Percentiles rank a stretch among this genome's conserved stretches.
These are phyloP conservation scores for Pythium oligandrum DNA, from an alignment of 352 stramenopile genomes.

Conservation along the genomic window DNA sequence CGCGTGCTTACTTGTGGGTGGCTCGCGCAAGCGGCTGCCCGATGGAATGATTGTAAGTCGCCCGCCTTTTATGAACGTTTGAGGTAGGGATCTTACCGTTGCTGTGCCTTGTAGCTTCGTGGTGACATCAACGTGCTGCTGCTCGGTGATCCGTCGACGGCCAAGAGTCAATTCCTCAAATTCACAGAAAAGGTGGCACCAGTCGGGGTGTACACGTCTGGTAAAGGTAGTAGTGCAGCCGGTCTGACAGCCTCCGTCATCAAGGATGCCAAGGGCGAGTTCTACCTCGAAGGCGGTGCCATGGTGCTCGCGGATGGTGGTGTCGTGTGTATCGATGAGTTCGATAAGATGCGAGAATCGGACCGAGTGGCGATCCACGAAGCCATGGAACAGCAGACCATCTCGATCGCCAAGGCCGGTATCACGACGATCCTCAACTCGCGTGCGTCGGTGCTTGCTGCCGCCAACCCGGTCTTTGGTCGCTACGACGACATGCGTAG, in stretches of 20 bases:
- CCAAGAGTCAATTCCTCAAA: conserved; percentile 99
- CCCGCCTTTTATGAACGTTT: too few species aligned
- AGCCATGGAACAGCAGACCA: conserved; percentile 99
- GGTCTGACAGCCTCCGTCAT: conserved; percentile 97
- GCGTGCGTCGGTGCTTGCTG: conserved; percentile 88
- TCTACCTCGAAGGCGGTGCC: conserved; percentile 97
- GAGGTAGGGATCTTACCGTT: too few species aligned
- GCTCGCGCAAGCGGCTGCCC: conserved; percentile 90
- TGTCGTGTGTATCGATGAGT: conserved; percentile 98
- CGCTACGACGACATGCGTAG: conserved; percentile 98
- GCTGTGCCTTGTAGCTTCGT: conserved; percentile 44
- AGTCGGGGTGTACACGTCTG: conserved; percentile 98
- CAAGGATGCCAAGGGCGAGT: conserved; percentile 94
- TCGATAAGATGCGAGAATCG: conserved; percentile 93
- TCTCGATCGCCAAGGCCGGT: conserved; percentile 98
- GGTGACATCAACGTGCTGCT: conserved; percentile 99
- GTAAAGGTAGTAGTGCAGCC: conserved; percentile 96
- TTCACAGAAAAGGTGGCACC: conserved; percentile 96
- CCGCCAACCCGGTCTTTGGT: conserved; percentile 97
- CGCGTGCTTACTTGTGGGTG: conserved; percentile 92
- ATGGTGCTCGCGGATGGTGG: conserved; percentile 98
- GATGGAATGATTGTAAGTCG: conserved; percentile 92
- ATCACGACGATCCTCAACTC: conserved; percentile 99
- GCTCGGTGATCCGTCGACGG: conserved; percentile 96
- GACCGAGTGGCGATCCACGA: conserved; percentile 98